Evolutionary conservation across 1,284 basidiomycete genomes (phyloP).

Genomic region (Puccinia triticina): DNA sequence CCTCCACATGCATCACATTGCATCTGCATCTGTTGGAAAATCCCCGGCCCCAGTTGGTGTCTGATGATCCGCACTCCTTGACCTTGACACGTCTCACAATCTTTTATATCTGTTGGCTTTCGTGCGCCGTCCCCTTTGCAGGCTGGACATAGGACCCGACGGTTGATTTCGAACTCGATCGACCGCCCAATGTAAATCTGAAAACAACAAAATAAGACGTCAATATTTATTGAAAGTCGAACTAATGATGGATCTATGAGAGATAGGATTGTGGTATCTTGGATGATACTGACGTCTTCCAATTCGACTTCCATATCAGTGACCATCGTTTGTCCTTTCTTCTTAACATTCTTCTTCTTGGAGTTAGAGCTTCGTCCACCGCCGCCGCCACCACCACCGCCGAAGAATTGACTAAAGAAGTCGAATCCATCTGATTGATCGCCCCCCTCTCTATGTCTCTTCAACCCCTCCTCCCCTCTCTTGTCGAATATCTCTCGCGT

Average conservation of each 20-base stretch:
- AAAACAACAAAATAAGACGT: conserved; percentile 3
- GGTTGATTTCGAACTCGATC: conserved; percentile 81
- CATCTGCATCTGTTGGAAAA: conserved; percentile 58
- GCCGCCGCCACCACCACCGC: conserved; percentile 70
- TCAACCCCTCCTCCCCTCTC: conserved; percentile 87
- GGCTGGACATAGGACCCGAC: conserved; percentile 85
- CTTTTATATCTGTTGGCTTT: conserved; percentile 79
- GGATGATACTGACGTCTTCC: conserved; percentile 68
- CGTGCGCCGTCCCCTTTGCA: conserved; percentile 89
- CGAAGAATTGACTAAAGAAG: conserved; percentile 88
- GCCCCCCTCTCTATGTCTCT: conserved; percentile 71
- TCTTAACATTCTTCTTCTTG: conserved; percentile 70
- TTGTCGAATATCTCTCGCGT: conserved; percentile 88
- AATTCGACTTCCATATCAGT: conserved; percentile 85
- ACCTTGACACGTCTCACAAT: conserved; percentile 78
- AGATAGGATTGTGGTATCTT: too few species aligned
- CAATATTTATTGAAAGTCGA: conserved; percentile 40
- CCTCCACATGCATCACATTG: conserved; percentile 71
- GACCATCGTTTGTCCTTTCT: conserved; percentile 78
- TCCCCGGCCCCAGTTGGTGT: conserved; percentile 83
- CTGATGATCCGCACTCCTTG: conserved; percentile 79
- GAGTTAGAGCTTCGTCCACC: conserved; percentile 58
- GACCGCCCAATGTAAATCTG: conserved; percentile 46
- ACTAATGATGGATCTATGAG: conserved; percentile 40
- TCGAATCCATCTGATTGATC: conserved; percentile 82